Evolutionary conservation across 768 basidiomycete genomes (phyloP).

Genomic region (Obba rivulosa): DNA sequence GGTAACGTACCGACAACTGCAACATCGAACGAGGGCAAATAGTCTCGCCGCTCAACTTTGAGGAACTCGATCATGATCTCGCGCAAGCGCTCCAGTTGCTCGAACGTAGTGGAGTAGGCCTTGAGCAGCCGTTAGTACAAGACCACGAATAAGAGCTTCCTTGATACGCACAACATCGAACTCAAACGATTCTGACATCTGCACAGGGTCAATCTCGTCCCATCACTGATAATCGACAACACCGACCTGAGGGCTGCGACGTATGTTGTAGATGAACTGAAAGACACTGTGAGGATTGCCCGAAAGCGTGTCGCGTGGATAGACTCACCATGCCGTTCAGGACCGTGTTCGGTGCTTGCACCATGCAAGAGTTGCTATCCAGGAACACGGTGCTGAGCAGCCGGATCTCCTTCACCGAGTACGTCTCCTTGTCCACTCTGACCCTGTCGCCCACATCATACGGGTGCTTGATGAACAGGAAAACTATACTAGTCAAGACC

Average conservation of each 20-base stretch:
- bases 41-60: slow-evolving; percentile 67
- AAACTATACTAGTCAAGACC: slow-evolving; percentile 81
- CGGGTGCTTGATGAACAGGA: slow-evolving; percentile 84
- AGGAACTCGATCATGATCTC: slow-evolving; percentile 78
- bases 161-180: slow-evolving; percentile 55
- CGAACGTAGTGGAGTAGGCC: slow-evolving; percentile 70
- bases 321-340: slow-evolving; percentile 48
- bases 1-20: slow-evolving; percentile 47
- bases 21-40: slow-evolving; percentile 70
- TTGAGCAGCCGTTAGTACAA: background rate
- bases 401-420: slow-evolving; percentile 85
- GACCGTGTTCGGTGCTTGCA: slow-evolving; percentile 69
- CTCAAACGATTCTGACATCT: slow-evolving; percentile 75
- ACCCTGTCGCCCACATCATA: slow-evolving; percentile 82
- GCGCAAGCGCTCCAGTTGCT: slow-evolving; percentile 73
- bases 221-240: background rate
- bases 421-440: slow-evolving; percentile 42
- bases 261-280: slow-evolving; percentile 67
- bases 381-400: slow-evolving; percentile 74
- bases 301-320: background rate
- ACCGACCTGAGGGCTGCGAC: slow-evolving; percentile 62
- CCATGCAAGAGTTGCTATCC: slow-evolving; percentile 48
- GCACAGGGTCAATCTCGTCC: background rate
- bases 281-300: background rate
- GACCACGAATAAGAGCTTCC: too few relatives aligned